Base-by-base conservation (phyloP, 2,329 filamentous ascomycete species). In the Colletotrichum incanum region DNA sequence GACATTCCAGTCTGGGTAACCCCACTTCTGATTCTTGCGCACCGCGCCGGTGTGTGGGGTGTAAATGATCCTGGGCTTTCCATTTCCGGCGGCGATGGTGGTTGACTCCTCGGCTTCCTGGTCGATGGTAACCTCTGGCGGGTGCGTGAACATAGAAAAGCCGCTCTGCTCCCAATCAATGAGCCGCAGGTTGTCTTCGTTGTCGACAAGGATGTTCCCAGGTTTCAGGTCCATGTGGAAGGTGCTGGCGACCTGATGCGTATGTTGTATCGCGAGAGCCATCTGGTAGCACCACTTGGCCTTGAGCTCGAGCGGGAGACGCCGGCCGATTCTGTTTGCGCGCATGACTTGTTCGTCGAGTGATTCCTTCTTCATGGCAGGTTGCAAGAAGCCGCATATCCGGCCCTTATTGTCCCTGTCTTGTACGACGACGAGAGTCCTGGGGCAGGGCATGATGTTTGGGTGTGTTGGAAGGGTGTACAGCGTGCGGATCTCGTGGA, bases 211-310 rank as follows among this genome's bases (percentile, higher is more conserved):
- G n/a, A 78, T 75, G 62, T 80, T 80, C 28, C 74, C 75, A 1
- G 78, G 78, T 67, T 79, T 80, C 59, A 80, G 74, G 59, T 80
- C 78, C 75, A 78, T 79, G 65, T 80, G 78, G 56, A 74, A 80
- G 1, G 73, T 79, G 4, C 74, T 49, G 18, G 73, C 75, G 8
- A 71, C 67, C 12, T 39, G 63, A 34, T 78, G 76, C 1, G 76
- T 77, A 41, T 78, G 73, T 5, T 63, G 65, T 12, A 78, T 55
- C 12, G 76, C 76, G 14, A 63, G 37, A 1, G 76, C 66, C 77
- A 78, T 78, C 47, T 76, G 68, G 37, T 63, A 45, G 71, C 77
- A 77, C 77, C 76, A 78, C 20, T 64, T 65, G 8, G 74, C 75
- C 61, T 77, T 77, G 7, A 65, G 62, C 0, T 1, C 28, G 1